Conservation (phyloP, 352 stramenopile species). For the Phytophthora pistaciae region DNA sequence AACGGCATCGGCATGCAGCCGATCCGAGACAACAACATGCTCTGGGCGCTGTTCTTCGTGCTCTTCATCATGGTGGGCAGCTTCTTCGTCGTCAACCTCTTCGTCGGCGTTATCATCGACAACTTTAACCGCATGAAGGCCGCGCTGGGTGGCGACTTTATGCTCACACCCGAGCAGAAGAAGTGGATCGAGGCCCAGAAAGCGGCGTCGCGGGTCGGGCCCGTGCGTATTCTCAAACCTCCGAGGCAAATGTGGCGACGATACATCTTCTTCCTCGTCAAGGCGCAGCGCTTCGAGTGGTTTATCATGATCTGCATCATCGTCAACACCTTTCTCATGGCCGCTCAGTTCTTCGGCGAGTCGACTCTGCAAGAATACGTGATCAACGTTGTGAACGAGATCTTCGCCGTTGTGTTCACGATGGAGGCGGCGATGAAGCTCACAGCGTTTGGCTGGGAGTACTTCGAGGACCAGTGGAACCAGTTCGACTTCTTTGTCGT, state of each 20-base stretch:
- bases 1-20: slow-evolving; percentile 93
- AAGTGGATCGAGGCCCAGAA: slow-evolving; percentile 91
- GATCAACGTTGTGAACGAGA: slow-evolving; percentile 83
- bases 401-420: slow-evolving; percentile 91
- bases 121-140: slow-evolving; percentile 95
- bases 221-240: slow-evolving; percentile 62
- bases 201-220: slow-evolving; percentile 65
- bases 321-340: slow-evolving; percentile 92
- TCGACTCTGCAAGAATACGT: slow-evolving; percentile 53
- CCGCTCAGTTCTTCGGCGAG: slow-evolving; percentile 88
- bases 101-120: slow-evolving; percentile 95
- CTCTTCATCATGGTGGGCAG: slow-evolving; percentile 93
- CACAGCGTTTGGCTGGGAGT: slow-evolving; percentile 71
- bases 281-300: slow-evolving; percentile 84
- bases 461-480: slow-evolving; percentile 92
- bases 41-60: slow-evolving; percentile 91
- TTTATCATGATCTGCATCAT: slow-evolving; percentile 93
- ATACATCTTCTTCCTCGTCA: slow-evolving; percentile 73
- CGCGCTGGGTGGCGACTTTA: slow-evolving; percentile 70
- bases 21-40: slow-evolving; percentile 81
- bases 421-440: slow-evolving; percentile 92
- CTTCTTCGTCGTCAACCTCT: slow-evolving; percentile 96
- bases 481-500: slow-evolving; percentile 91
- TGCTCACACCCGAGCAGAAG: slow-evolving; percentile 92
- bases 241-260: slow-evolving; percentile 62